A percentile compares a stretch with the other conserved stretches of the same genome.
phyloP scores from a whole-genome alignment of 1,284 basidiomycete genomes.

The Xanthoconium separans region DNA sequence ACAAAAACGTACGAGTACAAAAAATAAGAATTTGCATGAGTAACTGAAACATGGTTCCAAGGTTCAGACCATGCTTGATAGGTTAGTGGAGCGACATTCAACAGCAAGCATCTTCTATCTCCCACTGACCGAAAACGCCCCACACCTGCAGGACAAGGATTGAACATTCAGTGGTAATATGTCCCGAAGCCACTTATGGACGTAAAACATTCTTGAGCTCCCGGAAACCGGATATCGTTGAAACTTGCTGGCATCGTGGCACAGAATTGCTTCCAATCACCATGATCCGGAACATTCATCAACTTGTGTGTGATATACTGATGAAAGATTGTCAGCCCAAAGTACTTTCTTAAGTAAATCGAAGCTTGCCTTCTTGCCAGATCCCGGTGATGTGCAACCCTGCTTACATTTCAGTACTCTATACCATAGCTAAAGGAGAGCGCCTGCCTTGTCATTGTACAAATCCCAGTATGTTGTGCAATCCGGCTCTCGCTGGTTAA shows the following conservation, averaged over 20 bases:
- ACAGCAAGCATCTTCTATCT: conserved; percentile 23
- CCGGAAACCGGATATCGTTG: conserved; percentile 12
- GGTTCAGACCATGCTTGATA: too few species aligned
- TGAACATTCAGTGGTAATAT: not conserved
- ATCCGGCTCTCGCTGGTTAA: conserved; percentile 21
- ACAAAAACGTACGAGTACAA: too few species aligned
- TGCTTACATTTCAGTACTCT: conserved; percentile 5
- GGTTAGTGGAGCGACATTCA: conserved; percentile 1
- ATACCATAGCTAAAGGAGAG: too few species aligned
- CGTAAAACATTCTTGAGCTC: conserved; percentile 22
- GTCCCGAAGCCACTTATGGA: conserved; percentile 8
- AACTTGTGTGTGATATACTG: conserved; percentile 24
- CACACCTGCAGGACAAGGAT: conserved; percentile 2
- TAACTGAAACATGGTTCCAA: not conserved
- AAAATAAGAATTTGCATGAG: too few species aligned
- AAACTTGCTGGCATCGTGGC: conserved; percentile 26
- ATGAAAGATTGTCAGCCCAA: not conserved
- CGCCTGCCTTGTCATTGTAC: conserved; percentile 20
- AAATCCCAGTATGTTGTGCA: conserved; percentile 25
- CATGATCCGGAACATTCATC: conserved; percentile 20
- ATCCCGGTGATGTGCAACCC: conserved; percentile 29
- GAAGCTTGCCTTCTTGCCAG: conserved; percentile 19
- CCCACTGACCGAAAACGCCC: conserved; percentile 29
- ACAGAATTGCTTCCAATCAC: conserved; percentile 27
- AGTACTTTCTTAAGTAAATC: not conserved